Percentiles rank a stretch among this genome's conserved stretches.
phyloP scores from a whole-genome alignment of 768 basidiomycete genomes.

The Xerocomellus dryophilus region DNA sequence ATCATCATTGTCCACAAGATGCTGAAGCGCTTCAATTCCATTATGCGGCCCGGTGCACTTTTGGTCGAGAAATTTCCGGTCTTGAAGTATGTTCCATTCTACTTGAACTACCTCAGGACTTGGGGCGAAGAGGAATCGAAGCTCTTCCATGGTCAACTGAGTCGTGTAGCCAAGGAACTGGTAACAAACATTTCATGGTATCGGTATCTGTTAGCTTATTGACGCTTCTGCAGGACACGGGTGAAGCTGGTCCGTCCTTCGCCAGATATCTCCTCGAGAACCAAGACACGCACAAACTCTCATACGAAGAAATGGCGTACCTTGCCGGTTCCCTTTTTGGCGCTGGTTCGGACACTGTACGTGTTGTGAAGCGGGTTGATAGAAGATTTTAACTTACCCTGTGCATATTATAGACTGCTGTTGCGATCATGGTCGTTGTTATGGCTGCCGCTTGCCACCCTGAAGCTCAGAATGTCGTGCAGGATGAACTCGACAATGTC shows the following conservation, averaged over 20 bases:
- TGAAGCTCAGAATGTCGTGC: conserved; percentile 47
- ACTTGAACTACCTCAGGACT: conserved; percentile 51
- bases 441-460: conserved; percentile 59
- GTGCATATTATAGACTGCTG: conserved; percentile 44
- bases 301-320: conserved; percentile 58
- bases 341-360: conserved; percentile 59
- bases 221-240: conserved; percentile 15
- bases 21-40: conserved; percentile 34
- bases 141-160: conserved; percentile 53
- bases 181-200: conserved; percentile 24
- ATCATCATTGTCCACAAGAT: conserved; percentile 34
- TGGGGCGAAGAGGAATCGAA: conserved; percentile 56
- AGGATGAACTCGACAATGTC: conserved; percentile 53
- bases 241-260: conserved; percentile 40
- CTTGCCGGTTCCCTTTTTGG: conserved; percentile 65
- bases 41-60: conserved; percentile 36
- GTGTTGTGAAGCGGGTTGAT: conserved; percentile 2
- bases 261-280: conserved; percentile 57
- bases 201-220: background rate
- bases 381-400: background rate
- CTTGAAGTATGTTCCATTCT: conserved; percentile 54
- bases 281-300: conserved; percentile 50
- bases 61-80: conserved; percentile 37
- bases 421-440: conserved; percentile 53
- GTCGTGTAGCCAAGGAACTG: conserved; percentile 44